Percentiles rank a stretch among this genome's conserved stretches.
phyloP scores from a whole-genome alignment of 1,139 yeast genomes.

The Debaryomyces singareniensis region DNA sequence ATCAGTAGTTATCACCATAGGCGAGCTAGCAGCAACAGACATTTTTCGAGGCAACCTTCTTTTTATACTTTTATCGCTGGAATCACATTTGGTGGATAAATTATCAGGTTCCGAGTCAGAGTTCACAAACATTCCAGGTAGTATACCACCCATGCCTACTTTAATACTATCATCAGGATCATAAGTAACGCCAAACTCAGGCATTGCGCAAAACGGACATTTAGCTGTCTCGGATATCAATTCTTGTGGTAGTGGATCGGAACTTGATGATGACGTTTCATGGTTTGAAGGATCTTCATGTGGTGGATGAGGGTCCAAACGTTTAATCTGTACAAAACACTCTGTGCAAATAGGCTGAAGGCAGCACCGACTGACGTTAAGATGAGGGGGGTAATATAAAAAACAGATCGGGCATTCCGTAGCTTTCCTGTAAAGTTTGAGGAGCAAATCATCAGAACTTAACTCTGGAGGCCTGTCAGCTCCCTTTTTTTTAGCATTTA shows the following conservation, averaged over 20 bases:
- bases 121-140: conserved; percentile 29
- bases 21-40: conserved; percentile 55
- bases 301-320: conserved; percentile 93
- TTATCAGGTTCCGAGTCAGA: conserved; percentile 8
- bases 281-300: conserved; percentile 48
- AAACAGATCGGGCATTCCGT: conserved; percentile 94
- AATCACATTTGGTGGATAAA: background rate
- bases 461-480: conserved; percentile 12
- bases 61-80: background rate
- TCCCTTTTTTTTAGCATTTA: conserved; percentile 12
- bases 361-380: conserved; percentile 87
- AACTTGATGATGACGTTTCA: conserved; percentile 11
- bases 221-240: conserved; percentile 81
- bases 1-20: conserved; percentile 72
- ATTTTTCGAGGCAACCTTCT: conserved; percentile 18
- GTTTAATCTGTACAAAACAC: conserved; percentile 91
- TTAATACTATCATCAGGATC: conserved; percentile 50
- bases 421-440: conserved; percentile 53
- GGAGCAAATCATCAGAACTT: conserved; percentile 25
- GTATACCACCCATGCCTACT: conserved; percentile 48
- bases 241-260: conserved; percentile 44
- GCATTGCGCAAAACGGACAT: conserved; percentile 91
- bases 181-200: conserved; percentile 81
- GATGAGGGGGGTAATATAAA: conserved; percentile 69
- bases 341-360: conserved; percentile 92